Evolutionary conservation across 1,139 yeast genomes (phyloP), one percentile per base, ranked within the genome.

Genomic region (Pneumocystis murina): DNA sequence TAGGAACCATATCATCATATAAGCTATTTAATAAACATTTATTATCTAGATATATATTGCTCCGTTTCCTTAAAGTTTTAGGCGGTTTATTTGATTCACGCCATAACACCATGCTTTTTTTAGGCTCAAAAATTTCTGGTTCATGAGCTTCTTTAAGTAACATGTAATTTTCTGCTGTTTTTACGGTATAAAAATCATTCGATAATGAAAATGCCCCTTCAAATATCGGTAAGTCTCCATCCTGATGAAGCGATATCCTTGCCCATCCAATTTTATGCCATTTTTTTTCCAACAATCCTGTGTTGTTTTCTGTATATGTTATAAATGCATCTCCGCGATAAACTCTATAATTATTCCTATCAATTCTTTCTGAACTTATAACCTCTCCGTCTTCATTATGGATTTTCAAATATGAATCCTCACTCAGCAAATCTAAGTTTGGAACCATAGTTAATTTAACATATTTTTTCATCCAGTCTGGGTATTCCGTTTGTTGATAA

Each of bases 201-300:
- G 61, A 60, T 16, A 63, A 48, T 28, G 59, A 38, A 61, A 65
- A 67, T 12, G 64, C 30, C 39, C 68, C 68, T 35, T 67, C 67
- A 43, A 67, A 65, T 16, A 59, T 17, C 1, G 66, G 65, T 3
- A 28, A 10, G 20, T 57, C 14, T 7, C 10, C 12, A 14, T 60
- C 61, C 10, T 12, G 61, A 20, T 38, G 30, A 39, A 60, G 62
- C 1, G 61, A 40, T 40, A 60, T 55, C 16, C 48, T 36, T 2
- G 61, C 62, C 61, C 61, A 60, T 20, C 61, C 61, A 7, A 12
- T 30, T 38, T 38, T 28, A 54, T 60, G 28, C 60, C 60, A 58
- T 8, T 8, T 40, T 38, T 58, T 14, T 24, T 30, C 39, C 63
- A 28, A 64, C 39, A 35, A 43, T 60, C 48, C 12, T 55, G 17